Evolutionary conservation across 2,329 filamentous ascomycete species (phyloP).

Genomic region (Eutypa lata): DNA sequence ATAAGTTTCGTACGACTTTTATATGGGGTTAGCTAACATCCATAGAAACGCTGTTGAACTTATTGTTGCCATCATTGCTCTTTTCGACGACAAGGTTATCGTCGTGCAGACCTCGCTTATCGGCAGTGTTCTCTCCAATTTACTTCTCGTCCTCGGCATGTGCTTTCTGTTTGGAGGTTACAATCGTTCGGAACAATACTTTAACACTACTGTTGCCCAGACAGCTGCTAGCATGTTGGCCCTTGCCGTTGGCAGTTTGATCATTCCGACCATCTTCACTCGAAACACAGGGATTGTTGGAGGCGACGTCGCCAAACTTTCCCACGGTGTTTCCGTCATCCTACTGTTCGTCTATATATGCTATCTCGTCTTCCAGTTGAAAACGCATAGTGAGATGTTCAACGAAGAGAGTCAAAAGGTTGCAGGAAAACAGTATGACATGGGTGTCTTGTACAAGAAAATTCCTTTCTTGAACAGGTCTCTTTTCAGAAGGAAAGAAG

Average conservation of each 20-base stretch:
- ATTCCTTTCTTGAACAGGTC: no score
- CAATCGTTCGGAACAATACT: constrained; percentile 76
- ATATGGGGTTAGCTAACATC: constrained; percentile 3
- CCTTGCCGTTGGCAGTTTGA: constrained; percentile 74
- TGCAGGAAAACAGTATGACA: constrained; percentile 10
- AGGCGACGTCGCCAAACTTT: constrained; percentile 59
- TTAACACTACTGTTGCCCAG: constrained; percentile 90
- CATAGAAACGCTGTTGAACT: constrained; percentile 77
- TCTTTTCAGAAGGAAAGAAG: constrained; percentile 19
- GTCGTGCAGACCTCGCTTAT: constrained; percentile 94
- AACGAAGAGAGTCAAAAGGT: constrained; percentile 77
- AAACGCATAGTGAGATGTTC: constrained; percentile 79
- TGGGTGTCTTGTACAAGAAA: background rate
- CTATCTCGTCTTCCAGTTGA: constrained; percentile 89
- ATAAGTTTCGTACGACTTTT: background rate
- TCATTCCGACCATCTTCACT: constrained; percentile 86
- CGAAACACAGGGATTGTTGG: constrained; percentile 52
- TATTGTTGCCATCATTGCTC: constrained; percentile 83
- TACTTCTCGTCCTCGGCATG: constrained; percentile 86
- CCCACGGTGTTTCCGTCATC: constrained; percentile 73
- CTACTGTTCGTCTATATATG: constrained; percentile 78
- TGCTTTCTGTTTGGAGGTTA: constrained; percentile 87
- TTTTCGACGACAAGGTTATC: constrained; percentile 68
- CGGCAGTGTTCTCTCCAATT: constrained; percentile 86
- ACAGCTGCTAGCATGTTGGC: constrained; percentile 80